A percentile compares a stretch with the other conserved stretches of the same genome.
Evolutionary conservation across 2,329 filamentous ascomycete genomes (phyloP).

Genomic region (Tolypocladium endophyticum): DNA sequence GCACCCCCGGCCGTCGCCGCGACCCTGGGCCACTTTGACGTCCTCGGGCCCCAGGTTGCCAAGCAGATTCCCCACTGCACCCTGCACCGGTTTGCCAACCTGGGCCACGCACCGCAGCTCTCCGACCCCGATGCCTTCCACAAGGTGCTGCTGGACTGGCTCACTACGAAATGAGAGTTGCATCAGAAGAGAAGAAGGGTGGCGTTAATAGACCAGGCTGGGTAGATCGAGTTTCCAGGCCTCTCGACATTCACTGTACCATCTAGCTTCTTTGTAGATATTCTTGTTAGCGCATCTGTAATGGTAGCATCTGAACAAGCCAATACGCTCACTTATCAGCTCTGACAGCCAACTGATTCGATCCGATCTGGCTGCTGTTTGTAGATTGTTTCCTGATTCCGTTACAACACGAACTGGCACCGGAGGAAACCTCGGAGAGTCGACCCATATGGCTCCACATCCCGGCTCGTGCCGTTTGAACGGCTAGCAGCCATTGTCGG

Average conservation of each 20-base stretch:
- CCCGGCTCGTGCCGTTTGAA: neutral
- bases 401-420: neutral
- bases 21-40: constrained; percentile 36
- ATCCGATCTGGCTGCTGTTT: neutral
- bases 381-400: neutral
- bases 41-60: constrained; percentile 34
- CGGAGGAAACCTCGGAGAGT: neutral
- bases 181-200: neutral
- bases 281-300: neutral
- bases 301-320: neutral
- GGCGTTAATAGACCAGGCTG: too few relatives aligned
- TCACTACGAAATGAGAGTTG: constrained; percentile 10
- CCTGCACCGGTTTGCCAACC: constrained; percentile 33
- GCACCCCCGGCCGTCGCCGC: constrained; percentile 30
- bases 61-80: constrained; percentile 31
- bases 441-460: neutral
- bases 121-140: constrained; percentile 37
- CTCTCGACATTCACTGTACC: neutral
- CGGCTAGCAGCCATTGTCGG: neutral
- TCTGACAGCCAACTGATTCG: neutral
- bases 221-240: neutral
- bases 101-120: constrained; percentile 44
- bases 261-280: neutral
- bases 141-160: constrained; percentile 32
- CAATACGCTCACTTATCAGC: neutral